Evolutionary conservation across 306 rosid genomes (phyloP).

Genomic region (Canavalia gladiata): DNA sequence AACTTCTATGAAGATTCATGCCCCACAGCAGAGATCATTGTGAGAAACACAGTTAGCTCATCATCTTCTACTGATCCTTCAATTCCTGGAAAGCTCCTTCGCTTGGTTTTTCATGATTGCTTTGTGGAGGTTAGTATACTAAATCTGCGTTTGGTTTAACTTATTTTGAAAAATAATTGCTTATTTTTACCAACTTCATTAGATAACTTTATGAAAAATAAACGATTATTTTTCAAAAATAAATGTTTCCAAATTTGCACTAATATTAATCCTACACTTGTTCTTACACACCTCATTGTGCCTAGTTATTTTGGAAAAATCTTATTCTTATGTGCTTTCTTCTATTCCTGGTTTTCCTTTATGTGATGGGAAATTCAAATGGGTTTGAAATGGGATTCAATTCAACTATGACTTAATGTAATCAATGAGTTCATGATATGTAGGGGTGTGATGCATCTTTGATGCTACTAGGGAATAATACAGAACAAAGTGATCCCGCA

Average conservation of each 20-base stretch:
- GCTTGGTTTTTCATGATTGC: slow-evolving; percentile 88
- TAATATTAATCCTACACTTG: background rate
- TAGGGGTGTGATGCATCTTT: slow-evolving; percentile 93
- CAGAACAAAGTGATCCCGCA: slow-evolving; percentile 80
- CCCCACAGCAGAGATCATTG: slow-evolving; percentile 74
- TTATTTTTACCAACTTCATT: no score
- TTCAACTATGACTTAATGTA: background rate
- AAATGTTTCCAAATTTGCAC: no score
- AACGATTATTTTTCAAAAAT: no score
- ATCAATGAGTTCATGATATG: slow-evolving; percentile 6
- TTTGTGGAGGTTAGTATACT: slow-evolving; percentile 73
- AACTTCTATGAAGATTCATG: slow-evolving; percentile 75
- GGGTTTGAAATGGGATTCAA: background rate
- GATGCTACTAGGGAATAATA: slow-evolving; percentile 71
- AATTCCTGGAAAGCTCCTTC: slow-evolving; percentile 86
- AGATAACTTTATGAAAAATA: no score
- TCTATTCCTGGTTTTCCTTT: background rate
- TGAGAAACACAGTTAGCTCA: slow-evolving; percentile 70
- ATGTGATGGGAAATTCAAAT: slow-evolving; percentile 10
- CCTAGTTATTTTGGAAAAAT: background rate
- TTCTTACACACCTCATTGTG: background rate
- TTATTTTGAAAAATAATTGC: no score
- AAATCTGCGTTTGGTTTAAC: no score
- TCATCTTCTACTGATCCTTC: slow-evolving; percentile 72
- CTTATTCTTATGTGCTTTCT: background rate